These are phyloP conservation scores for Talaromyces funiculosus DNA, from an alignment of 2,329 filamentous ascomycete species.

Conservation along the genomic window DNA sequence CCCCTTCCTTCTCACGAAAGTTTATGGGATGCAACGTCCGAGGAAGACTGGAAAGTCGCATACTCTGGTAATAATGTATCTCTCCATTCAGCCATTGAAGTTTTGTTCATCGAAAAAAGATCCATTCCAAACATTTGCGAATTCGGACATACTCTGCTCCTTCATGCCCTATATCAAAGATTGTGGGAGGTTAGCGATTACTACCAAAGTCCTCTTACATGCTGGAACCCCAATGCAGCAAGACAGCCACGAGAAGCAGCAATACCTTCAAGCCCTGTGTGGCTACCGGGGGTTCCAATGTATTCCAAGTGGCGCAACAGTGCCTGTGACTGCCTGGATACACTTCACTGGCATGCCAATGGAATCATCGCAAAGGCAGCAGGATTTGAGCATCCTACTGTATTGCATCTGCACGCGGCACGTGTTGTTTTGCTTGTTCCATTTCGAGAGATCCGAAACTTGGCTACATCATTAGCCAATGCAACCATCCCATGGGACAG, in stretches of 20 bases:
- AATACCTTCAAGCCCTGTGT: conserved; percentile 34
- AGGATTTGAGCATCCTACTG: conserved; percentile 50
- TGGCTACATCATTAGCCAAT: conserved; percentile 35
- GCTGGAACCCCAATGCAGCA: conserved; percentile 41
- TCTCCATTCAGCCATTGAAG: conserved; percentile 40
- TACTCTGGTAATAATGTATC: conserved; percentile 28
- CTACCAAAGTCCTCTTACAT: conserved; percentile 41
- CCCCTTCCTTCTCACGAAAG: conserved; percentile 38
- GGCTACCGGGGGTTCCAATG: conserved; percentile 44
- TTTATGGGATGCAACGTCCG: conserved; percentile 35
- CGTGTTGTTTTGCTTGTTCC: conserved; percentile 50
- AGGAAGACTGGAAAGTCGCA: conserved; percentile 28
- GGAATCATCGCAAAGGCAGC: conserved; percentile 44
- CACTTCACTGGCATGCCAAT: conserved; percentile 56
- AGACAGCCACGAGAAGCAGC: conserved; percentile 32
- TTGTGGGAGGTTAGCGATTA: conserved; percentile 47
- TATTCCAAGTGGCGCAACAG: conserved; percentile 45
- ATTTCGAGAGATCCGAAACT: conserved; percentile 40
- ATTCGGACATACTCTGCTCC: conserved; percentile 45
- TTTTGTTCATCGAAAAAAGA: conserved; percentile 47
- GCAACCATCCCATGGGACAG: conserved; percentile 26
- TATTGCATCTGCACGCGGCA: conserved; percentile 52
- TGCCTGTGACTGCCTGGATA: conserved; percentile 45
- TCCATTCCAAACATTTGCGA: conserved; percentile 43
- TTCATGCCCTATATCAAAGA: conserved; percentile 48